Conservation (phyloP, 805 yeast species). For the Barnettozyma pratensis region DNA sequence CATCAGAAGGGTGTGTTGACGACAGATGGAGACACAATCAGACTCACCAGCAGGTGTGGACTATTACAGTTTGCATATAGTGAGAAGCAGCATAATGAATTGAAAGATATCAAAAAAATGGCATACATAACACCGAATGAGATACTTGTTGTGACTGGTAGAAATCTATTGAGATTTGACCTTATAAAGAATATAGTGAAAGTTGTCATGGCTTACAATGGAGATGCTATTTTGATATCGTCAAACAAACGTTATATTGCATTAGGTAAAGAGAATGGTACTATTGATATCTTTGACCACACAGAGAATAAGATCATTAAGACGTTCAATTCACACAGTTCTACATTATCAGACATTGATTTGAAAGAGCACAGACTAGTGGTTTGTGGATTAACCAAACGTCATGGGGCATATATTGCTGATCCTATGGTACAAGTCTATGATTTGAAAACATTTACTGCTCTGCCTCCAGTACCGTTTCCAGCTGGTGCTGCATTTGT, state of each 20-base stretch:
- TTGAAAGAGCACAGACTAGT: constrained; percentile 61
- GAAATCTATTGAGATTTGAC: constrained; percentile 39
- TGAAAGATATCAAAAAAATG: constrained; percentile 30
- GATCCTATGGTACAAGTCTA: constrained; percentile 84
- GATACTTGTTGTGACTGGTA: constrained; percentile 39
- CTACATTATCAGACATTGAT: constrained; percentile 58
- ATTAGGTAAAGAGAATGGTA: constrained; percentile 55
- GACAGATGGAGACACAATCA: constrained; percentile 44
- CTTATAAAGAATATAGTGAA: constrained; percentile 32
- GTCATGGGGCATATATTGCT: constrained; percentile 49
- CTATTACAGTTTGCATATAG: constrained; percentile 33
- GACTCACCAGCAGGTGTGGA: constrained; percentile 56
- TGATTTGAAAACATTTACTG: constrained; percentile 68
- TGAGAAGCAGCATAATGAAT: constrained; percentile 26
- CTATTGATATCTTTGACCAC: constrained; percentile 62
- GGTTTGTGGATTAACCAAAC: constrained; percentile 75
- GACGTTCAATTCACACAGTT: constrained; percentile 54
- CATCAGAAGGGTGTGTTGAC: constrained; percentile 57
- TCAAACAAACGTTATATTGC: constrained; percentile 50
- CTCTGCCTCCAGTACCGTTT: constrained; percentile 77
- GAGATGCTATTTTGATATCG: constrained; percentile 42
- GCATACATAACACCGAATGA: constrained; percentile 33
- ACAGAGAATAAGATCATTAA: constrained; percentile 41
- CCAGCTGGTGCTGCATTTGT: constrained; percentile 87
- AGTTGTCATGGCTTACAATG: constrained; percentile 35